Base-by-base conservation (phyloP, 1,139 yeast species). In the Meyerozyma athensensis region DNA sequence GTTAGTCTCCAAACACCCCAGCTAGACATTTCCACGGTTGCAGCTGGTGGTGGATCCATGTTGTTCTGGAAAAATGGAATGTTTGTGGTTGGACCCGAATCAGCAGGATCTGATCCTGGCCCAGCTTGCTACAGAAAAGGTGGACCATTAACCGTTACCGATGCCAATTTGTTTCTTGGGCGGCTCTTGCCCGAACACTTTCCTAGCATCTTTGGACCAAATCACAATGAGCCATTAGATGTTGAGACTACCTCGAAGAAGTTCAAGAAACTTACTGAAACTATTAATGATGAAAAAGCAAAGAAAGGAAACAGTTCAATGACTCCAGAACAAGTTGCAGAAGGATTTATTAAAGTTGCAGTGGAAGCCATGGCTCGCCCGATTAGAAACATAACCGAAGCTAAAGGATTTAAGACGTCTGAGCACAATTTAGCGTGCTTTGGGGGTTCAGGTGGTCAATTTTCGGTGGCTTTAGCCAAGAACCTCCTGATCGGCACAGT, bases 371-470 rank as follows among this genome's bases (percentile, higher is more conserved):
- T 76, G 79, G 74, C 77, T 2, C 64, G 78, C 46, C 80, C 81
- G 5, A 72, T 76, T 33, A 58, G 81, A 44, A 73, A 72, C 22
- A 52, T 76, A 26, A 75, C 80, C 0, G 81, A 75, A 45, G 74
- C 77, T 1, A 74, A 68, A 43, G 81, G 81, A 2, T 70, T 68
- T 43, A 57, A 61, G 20, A 58, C 65, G 1, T 52, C 71, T 2
- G 58, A 64, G 7, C 81, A 76, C 50, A 54, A 74, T 41, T 49
- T 76, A 32, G 79, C 73, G 3, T 62, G 76, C 0, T 75, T 76
- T 54, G 81, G 81, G 39, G 81, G 81, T 39, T 76, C 79, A 19
- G 81, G 81, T 43, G 81, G 81, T 10, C 81, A 76, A 43, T 74
- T 73, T 49, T 75, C 77, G 7, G 69, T 66, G 36, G 67, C 73